These are phyloP conservation scores for Mycena crocata DNA, from an alignment of 768 basidiomycete genomes.

Conservation along the genomic window DNA sequence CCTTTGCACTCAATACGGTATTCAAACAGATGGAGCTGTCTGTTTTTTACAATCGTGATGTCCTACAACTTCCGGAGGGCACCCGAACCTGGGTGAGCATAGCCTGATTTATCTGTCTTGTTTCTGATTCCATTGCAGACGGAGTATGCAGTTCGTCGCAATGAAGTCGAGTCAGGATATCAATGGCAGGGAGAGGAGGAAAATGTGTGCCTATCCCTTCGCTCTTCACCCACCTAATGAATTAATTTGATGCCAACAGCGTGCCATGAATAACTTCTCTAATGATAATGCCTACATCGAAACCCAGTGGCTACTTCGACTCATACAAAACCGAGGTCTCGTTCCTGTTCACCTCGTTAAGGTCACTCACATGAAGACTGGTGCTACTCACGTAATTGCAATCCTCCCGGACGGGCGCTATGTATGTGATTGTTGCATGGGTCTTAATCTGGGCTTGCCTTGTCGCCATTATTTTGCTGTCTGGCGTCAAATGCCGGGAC, in stretches of 20 bases:
- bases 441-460: conserved; percentile 45
- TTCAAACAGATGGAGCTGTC: conserved; percentile 46
- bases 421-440: conserved; percentile 51
- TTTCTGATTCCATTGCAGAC: conserved; percentile 19
- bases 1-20: conserved; percentile 44
- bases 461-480: conserved; percentile 49
- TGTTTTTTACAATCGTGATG: conserved; percentile 41
- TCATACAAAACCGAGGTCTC: conserved; percentile 36
- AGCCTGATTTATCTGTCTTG: conserved; percentile 3
- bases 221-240: conserved; percentile 22
- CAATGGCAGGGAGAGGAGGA: conserved; percentile 37
- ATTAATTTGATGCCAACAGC: conserved; percentile 2
- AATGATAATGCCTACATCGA: conserved; percentile 46
- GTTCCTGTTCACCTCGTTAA: conserved; percentile 37
- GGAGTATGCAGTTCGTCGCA: conserved; percentile 33
- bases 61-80: conserved; percentile 41
- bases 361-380: conserved; percentile 36
- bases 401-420: conserved; percentile 40
- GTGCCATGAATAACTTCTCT: conserved; percentile 38
- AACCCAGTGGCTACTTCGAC: conserved; percentile 41
- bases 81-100: conserved; percentile 42
- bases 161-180: conserved; percentile 28
- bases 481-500: conserved; percentile 28
- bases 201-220: conserved; percentile 13
- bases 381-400: conserved; percentile 40